A percentile compares a stretch with the other conserved stretches of the same genome.
Evolutionary conservation across 306 rosid species (phyloP).

Genomic region (Alnus rubra): DNA sequence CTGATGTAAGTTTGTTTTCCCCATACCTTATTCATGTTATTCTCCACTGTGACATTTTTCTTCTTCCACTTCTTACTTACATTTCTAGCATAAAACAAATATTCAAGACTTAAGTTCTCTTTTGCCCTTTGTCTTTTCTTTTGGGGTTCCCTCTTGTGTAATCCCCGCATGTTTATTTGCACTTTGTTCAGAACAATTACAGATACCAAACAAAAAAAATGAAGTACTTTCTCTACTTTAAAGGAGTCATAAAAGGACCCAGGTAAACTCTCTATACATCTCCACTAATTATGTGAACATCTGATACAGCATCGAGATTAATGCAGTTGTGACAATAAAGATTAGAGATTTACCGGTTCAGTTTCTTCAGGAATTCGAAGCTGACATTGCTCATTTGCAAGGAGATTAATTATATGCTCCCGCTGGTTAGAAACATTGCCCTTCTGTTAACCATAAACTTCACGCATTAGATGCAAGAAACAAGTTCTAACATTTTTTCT

Average conservation of each 20-base stretch:
- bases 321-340: constrained; percentile 3
- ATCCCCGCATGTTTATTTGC: not conserved
- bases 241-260: not conserved
- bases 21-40: too few species aligned
- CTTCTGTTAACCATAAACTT: constrained; percentile 57
- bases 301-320: not conserved
- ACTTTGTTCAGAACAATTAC: not conserved
- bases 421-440: constrained; percentile 91
- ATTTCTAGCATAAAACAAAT: not conserved
- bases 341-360: constrained; percentile 66
- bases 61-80: not conserved
- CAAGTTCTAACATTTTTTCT: not conserved
- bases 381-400: constrained; percentile 89
- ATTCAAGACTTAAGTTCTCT: not conserved
- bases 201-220: not conserved
- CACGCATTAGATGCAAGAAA: constrained; percentile 23
- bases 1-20: too few species aligned
- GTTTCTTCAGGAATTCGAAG: constrained; percentile 65
- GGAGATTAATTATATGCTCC: constrained; percentile 82
- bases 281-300: not conserved
- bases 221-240: not conserved
- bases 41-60: too few species aligned
- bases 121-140: not conserved
- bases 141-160: not conserved
- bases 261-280: not conserved